phyloP scores from a whole-genome alignment of 306 rosid species.

The Citrullus colocynthis region DNA sequence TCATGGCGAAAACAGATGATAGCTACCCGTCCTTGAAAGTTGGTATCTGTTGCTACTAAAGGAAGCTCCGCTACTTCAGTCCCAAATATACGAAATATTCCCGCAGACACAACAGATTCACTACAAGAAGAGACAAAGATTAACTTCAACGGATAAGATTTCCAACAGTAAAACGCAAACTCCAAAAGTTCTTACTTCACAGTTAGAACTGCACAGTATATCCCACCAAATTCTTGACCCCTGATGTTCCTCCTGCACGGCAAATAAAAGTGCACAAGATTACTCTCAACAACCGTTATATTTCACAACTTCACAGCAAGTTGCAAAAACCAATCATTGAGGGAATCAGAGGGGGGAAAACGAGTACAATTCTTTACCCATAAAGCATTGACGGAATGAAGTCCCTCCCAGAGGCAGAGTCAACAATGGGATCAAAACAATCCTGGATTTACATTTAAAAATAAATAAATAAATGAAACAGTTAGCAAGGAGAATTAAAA shows the following conservation, averaged over 20 bases:
- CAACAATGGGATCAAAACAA: slow-evolving; percentile 79
- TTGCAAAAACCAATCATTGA: not conserved
- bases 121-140: slow-evolving; percentile 17
- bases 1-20: not conserved
- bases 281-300: not conserved
- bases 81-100: slow-evolving; percentile 78
- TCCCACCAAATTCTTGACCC: slow-evolving; percentile 83
- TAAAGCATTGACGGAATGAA: slow-evolving; percentile 78
- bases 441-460: slow-evolving; percentile 32
- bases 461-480: not conserved
- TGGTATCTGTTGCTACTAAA: slow-evolving; percentile 65
- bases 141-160: not conserved
- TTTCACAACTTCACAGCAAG: not conserved
- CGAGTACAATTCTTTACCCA: slow-evolving; percentile 36
- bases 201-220: slow-evolving; percentile 80
- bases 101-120: slow-evolving; percentile 58
- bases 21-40: slow-evolving; percentile 75
- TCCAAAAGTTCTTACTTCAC: slow-evolving; percentile 53
- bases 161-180: not conserved
- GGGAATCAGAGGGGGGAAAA: not conserved
- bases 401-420: slow-evolving; percentile 62
- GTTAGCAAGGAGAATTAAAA: not conserved
- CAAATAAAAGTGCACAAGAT: not conserved
- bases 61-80: slow-evolving; percentile 90
- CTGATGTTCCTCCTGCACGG: slow-evolving; percentile 46